A percentile compares a stretch with the other conserved stretches of the same genome.
Conservation (phyloP, 495 filamentous ascomycete species). For the Neurospora pannonica region DNA sequence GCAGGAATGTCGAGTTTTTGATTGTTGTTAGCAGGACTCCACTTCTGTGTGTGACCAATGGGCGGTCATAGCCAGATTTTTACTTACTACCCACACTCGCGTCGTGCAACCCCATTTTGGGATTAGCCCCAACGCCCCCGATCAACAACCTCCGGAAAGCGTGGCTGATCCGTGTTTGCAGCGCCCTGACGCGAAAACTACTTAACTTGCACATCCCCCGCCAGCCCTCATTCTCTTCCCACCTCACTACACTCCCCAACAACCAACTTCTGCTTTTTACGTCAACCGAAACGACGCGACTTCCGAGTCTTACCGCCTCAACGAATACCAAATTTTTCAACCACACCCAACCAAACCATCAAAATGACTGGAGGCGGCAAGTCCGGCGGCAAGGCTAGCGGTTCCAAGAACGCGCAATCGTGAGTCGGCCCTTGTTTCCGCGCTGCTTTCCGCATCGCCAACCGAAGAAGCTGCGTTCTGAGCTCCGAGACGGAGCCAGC, state of each 20-base stretch:
- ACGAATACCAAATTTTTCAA: slow-evolving; percentile 12
- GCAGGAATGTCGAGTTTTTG: neutral
- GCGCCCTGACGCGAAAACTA: slow-evolving; percentile 42
- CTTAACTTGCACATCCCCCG: slow-evolving; percentile 41
- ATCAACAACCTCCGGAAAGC: slow-evolving; percentile 21
- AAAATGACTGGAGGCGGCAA: slow-evolving; percentile 98
- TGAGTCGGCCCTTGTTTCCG: slow-evolving; percentile 39
- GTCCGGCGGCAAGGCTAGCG: slow-evolving; percentile 96
- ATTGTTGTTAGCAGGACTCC: neutral
- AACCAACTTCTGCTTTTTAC: slow-evolving; percentile 21
- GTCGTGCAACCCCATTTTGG: slow-evolving; percentile 16
- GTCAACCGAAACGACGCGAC: slow-evolving; percentile 11
- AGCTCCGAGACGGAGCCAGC: neutral
- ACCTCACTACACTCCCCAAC: slow-evolving; percentile 27
- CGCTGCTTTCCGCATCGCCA: slow-evolving; percentile 7
- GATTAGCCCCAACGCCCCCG: slow-evolving; percentile 31
- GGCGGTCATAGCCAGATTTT: neutral
- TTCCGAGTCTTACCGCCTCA: slow-evolving; percentile 16
- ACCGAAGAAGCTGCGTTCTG: neutral
- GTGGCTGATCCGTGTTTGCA: slow-evolving; percentile 37
- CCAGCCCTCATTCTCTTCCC: slow-evolving; percentile 26
- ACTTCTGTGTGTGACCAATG: neutral
- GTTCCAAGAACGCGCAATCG: slow-evolving; percentile 96
- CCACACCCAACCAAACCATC: slow-evolving; percentile 37
- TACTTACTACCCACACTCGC: slow-evolving; percentile 4